Evolutionary conservation across 2,329 filamentous ascomycete species (phyloP), one percentile per base, ranked within the genome.

Genomic region (Grosmannia huntii): DNA sequence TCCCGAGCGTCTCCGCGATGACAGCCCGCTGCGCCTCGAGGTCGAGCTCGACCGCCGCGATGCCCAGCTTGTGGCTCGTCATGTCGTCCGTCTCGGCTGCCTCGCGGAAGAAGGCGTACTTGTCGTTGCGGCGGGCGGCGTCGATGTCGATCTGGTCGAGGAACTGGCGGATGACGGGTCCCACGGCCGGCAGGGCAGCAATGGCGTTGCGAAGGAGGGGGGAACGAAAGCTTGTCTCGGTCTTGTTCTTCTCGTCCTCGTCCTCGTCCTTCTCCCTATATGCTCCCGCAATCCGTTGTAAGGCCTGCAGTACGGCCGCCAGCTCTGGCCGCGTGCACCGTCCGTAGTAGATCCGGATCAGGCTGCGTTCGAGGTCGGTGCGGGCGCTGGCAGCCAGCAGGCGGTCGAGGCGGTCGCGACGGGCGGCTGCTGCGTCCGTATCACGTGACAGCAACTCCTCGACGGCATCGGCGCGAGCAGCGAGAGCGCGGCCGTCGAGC

Each of bases 321-420:
- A 99, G 82, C 70, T 99, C 94, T 0, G 91, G 87, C 0, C 94
- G 84, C 0, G 89, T 87, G 70, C 91, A 97, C 73, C 95, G 96
- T 55, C 91, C 90, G 71, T 99, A 99, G 75, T 97, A 99, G 60
- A 99, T 95, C 51, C 94, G 83, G 66, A 97, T 91, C 52, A 99
- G 76, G 61, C 89, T 94, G 64, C 94, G 90, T 71, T 99, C 94
- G 6, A 99, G 81, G 67, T 99, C 94, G 6, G 81, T 84, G 67
- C 80, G 89, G 61, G 86, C 85, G 60, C 79, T 86, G 60, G 79
- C 86, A 28, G 78, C 75, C 1, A 99, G 77, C 11, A 97, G 73
- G 23, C 75, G 78, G 62, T 84, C 86, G 2, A 97, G 72, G 62
- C 87, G 86, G 64, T 95, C 89, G 4, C 91, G 84, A 21, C 84